phyloP scores from a whole-genome alignment of 345 rosid genomes.

The Salix viminalis region DNA sequence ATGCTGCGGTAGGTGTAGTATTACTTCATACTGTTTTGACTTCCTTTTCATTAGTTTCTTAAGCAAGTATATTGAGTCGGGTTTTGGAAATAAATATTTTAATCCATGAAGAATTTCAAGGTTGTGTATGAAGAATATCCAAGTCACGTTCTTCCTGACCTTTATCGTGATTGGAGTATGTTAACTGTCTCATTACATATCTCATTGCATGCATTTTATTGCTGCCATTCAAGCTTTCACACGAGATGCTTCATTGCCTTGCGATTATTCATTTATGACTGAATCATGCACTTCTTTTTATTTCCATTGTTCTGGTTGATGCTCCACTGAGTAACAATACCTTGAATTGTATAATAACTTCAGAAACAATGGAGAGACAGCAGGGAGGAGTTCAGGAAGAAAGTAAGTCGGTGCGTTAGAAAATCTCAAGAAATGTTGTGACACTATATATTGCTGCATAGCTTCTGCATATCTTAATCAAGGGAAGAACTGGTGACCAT shows the following conservation, averaged over 20 bases:
- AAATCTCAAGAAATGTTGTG: constrained; percentile 31
- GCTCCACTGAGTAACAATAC: background rate
- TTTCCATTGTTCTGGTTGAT: background rate
- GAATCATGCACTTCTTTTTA: background rate
- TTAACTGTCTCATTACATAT: background rate
- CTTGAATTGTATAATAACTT: background rate
- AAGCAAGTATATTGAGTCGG: background rate
- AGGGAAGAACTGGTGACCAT: background rate
- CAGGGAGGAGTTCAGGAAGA: constrained; percentile 27
- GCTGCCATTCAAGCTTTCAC: background rate
- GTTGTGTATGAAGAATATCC: background rate
- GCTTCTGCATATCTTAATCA: background rate
- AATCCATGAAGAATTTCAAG: background rate
- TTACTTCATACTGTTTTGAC: background rate
- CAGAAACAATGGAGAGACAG: constrained; percentile 31
- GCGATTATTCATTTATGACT: background rate
- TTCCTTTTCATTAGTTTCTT: background rate
- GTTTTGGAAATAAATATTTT: background rate
- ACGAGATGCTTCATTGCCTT: background rate
- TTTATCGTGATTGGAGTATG: background rate
- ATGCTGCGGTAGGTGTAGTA: constrained; percentile 68
- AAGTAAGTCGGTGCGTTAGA: constrained; percentile 24
- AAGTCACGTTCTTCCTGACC: background rate
- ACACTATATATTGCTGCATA: background rate
- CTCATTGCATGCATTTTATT: background rate